phyloP scores from a whole-genome alignment of 2,329 filamentous ascomycete genomes.

The Dichotomopilus funicola region DNA sequence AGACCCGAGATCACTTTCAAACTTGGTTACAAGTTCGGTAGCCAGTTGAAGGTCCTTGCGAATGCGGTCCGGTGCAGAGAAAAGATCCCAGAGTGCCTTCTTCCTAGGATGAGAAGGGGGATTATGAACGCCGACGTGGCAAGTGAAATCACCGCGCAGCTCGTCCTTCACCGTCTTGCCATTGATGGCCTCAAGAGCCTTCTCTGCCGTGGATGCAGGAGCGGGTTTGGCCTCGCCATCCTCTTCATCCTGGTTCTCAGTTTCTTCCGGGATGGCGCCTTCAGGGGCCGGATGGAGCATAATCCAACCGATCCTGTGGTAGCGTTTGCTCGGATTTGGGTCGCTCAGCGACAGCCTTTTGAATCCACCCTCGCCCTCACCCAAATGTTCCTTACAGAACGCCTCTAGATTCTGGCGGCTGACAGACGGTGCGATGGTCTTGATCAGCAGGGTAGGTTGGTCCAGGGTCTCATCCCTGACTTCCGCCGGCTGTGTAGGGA shows the following conservation, averaged over 20 bases:
- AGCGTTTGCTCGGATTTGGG: constrained; percentile 93
- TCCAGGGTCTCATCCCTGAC: constrained; percentile 81
- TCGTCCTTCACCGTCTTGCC: constrained; percentile 96
- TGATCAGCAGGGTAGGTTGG: constrained; percentile 91
- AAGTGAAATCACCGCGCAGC: constrained; percentile 89
- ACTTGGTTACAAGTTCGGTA: constrained; percentile 71
- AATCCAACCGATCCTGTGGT: constrained; percentile 97
- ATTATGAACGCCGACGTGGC: constrained; percentile 92
- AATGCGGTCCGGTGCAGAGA: constrained; percentile 88
- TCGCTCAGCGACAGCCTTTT: constrained; percentile 95
- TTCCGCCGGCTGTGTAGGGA: constrained; percentile 77
- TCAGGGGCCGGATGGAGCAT: constrained; percentile 81
- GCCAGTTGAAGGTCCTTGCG: constrained; percentile 84
- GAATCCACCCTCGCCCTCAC: constrained; percentile 84
- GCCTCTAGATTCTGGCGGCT: constrained; percentile 87
- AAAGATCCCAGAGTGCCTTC: constrained; percentile 94
- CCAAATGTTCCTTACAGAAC: constrained; percentile 90
- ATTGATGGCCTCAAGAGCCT: constrained; percentile 88
- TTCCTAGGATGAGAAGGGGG: constrained; percentile 80
- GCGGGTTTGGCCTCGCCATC: constrained; percentile 50
- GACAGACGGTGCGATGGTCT: constrained; percentile 94
- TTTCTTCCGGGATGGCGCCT: constrained; percentile 56
- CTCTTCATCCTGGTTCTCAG: constrained; percentile 62
- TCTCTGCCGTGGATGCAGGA: constrained; percentile 62
- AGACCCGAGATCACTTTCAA: constrained; percentile 76